Percentiles rank a stretch among this genome's conserved stretches.
phyloP scores from a whole-genome alignment of 495 filamentous ascomycete species.

The Talaromyces proteolyticus region DNA sequence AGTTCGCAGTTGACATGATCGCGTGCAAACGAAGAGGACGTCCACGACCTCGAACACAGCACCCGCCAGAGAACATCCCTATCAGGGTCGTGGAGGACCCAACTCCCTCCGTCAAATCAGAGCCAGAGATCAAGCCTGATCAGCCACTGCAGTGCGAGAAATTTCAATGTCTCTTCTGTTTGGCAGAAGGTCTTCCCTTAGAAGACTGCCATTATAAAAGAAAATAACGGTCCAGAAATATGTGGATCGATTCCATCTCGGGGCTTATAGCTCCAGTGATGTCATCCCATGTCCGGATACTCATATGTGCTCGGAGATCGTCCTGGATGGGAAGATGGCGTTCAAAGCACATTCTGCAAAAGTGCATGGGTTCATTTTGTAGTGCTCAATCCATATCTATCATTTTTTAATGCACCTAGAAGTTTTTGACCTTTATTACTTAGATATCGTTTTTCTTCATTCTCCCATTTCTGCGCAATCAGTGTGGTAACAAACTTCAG shows the following conservation, averaged over 20 bases:
- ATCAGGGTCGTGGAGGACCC: neutral
- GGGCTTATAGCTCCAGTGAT: neutral
- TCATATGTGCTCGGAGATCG: neutral
- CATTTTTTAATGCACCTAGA: neutral
- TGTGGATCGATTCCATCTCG: neutral
- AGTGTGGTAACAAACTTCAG: neutral
- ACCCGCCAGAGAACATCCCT: neutral
- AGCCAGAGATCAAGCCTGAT: neutral
- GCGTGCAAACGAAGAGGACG: neutral
- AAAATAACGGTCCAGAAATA: conserved; percentile 1
- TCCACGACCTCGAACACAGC: neutral
- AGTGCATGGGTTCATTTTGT: neutral
- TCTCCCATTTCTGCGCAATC: neutral
- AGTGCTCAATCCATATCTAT: neutral
- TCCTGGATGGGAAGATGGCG: neutral
- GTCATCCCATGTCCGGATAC: neutral
- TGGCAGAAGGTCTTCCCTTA: conserved; percentile 1
- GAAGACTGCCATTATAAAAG: neutral
- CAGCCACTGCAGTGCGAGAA: neutral
- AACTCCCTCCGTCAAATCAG: neutral
- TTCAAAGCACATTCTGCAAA: neutral
- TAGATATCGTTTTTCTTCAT: neutral
- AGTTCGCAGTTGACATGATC: neutral
- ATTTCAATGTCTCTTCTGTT: neutral
- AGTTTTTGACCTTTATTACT: neutral